Conservation (phyloP, 23 red algal genomes). For the Gracilaria domingensis region DNA sequence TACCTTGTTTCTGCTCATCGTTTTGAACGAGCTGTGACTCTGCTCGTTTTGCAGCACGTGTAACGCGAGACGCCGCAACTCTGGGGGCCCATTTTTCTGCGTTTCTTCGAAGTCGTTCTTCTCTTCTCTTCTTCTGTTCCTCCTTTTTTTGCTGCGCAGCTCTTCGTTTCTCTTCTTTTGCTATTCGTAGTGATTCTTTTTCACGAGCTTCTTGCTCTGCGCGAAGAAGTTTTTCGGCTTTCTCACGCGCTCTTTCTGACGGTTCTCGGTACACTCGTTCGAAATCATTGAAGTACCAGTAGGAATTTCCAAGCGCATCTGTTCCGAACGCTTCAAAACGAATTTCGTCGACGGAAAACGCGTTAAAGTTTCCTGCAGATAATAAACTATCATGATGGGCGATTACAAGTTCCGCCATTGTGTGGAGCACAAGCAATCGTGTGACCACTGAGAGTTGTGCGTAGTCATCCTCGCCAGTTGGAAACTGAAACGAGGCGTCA, state of each 20-base stretch:
- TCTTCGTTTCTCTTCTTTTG: constrained; percentile 9
- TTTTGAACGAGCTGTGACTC: constrained; percentile 6
- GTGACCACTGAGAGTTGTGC: constrained; percentile 18
- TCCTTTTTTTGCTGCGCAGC: constrained; percentile 22
- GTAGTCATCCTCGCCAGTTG: constrained; percentile 43
- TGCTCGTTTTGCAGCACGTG: constrained; percentile 50
- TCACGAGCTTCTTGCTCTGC: constrained; percentile 6
- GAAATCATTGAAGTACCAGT: constrained; percentile 78
- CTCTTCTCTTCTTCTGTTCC: constrained; percentile 12
- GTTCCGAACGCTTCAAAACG: constrained; percentile 27
- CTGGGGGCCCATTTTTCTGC: constrained; percentile 58
- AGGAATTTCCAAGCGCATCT: constrained; percentile 69
- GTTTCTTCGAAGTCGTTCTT: constrained; percentile 17
- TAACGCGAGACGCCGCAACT: constrained; percentile 45
- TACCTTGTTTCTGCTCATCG: background rate
- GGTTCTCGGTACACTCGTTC: constrained; percentile 80
- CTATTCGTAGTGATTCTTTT: background rate
- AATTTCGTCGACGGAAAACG: background rate
- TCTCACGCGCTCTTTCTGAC: background rate
- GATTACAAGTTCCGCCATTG: constrained; percentile 63
- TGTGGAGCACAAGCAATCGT: constrained; percentile 56
- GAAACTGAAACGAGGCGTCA: background rate
- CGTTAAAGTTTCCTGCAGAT: constrained; percentile 50
- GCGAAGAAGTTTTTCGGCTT: background rate
- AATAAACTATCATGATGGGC: constrained; percentile 72